phyloP scores from a whole-genome alignment of 805 yeast genomes.

The Candida ponderosae region DNA sequence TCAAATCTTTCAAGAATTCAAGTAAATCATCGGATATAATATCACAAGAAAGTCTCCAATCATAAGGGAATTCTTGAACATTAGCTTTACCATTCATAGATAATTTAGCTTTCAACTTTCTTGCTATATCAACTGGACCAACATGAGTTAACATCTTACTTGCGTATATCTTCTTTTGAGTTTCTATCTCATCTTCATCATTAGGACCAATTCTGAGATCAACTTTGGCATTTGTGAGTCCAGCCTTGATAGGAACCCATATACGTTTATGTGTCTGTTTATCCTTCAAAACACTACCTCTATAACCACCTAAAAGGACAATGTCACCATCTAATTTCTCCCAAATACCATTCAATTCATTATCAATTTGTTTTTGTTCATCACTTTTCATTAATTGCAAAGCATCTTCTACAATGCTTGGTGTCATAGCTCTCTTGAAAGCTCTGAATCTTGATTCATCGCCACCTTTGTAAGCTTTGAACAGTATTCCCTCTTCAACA shows the following conservation, averaged over 20 bases:
- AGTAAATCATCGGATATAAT: slow-evolving; percentile 44
- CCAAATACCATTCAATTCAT: slow-evolving; percentile 33
- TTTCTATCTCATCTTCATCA: slow-evolving; percentile 57
- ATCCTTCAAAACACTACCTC: slow-evolving; percentile 76
- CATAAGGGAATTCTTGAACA: slow-evolving; percentile 80
- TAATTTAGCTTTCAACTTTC: slow-evolving; percentile 49
- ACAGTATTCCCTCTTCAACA: slow-evolving; percentile 54
- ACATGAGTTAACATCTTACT: slow-evolving; percentile 74
- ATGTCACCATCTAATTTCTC: slow-evolving; percentile 69
- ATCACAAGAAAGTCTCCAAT: slow-evolving; percentile 78
- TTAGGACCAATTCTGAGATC: slow-evolving; percentile 68
- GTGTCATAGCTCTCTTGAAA: slow-evolving; percentile 51
- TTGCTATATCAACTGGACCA: slow-evolving; percentile 81
- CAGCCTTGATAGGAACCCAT: slow-evolving; percentile 88
- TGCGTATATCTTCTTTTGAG: slow-evolving; percentile 48
- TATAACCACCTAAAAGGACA: slow-evolving; percentile 77
- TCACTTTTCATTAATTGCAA: slow-evolving; percentile 4
- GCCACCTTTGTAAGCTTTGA: slow-evolving; percentile 41
- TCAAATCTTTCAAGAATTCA: slow-evolving; percentile 36
- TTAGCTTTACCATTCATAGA: slow-evolving; percentile 46
- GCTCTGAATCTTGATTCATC: slow-evolving; percentile 69
- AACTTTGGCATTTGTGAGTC: slow-evolving; percentile 63
- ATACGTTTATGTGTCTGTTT: slow-evolving; percentile 52
- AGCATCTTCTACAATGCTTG: slow-evolving; percentile 30
- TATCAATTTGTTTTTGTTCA: slow-evolving; percentile 15